Base-by-base conservation (phyloP, 345 rosid species). In the Angophora floribunda region DNA sequence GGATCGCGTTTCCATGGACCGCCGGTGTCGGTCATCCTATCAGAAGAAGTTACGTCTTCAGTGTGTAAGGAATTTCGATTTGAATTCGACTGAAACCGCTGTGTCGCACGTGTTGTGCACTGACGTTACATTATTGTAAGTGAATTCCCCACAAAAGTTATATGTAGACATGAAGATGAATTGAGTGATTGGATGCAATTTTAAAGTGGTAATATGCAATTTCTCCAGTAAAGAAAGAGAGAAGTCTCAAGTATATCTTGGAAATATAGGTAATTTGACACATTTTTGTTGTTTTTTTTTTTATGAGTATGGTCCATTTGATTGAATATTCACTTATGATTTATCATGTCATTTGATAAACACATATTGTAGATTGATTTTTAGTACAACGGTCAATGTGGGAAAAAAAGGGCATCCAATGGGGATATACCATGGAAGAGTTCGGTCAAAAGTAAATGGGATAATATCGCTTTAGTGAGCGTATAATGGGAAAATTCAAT, bases 291-390 rank as follows among this genome's bases (percentile, higher is more conserved):
- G 26, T 22, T 55, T 32, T 1, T 36, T 61, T 28, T 13, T 13
- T 15, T 3, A 32, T 3, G 4, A 19, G 26, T 3, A 75, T 10
- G 84, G 9, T 21, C 4, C 49, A 10, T 41, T 75, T 41, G 14
- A 75, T 5, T 17, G 19, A 41, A 36, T 19, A 49, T 75, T 44
- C 49, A 19, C 82, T 75, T 5, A 4, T 22, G 19, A 41, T 41
- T 36, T 75, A 22, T 41, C 14, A 21, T 5, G 28, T 12, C 24
- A 75, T 75, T 41, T 41, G 13, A 1, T 19, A 41, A 9, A 19
- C 7, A 21, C 4, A 0, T 10, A 21, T 6, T 24, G 49, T 41
- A 41, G 1, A 75, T 0, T 3, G 15, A 19, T 1, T 75, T 36
- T 41, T 19, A 41, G 49, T 10, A 10, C 49, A 12, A 5, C 13